Base-by-base conservation (phyloP, 371 early-diverging fungal species). In the Umbelopsis sp. region DNA sequence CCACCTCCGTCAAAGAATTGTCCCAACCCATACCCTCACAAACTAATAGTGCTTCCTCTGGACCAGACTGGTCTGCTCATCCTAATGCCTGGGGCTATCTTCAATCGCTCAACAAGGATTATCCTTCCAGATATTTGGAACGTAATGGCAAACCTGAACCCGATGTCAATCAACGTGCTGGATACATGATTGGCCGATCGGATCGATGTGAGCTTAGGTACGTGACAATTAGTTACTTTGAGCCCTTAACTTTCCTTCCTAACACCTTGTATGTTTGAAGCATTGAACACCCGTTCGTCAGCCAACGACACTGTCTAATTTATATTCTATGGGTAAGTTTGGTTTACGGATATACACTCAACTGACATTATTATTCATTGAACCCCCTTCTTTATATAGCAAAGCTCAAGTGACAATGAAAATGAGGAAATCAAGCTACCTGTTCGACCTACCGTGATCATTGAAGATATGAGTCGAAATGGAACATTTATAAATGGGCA, bases 271-370 rank as follows among this genome's bases (percentile, higher is more conserved):
- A 41, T 41, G 29, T 7, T 7, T 63, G 8, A 66, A 79, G 77
- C 16, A 69, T 85, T 25, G 62, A 70, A n/a, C 73, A 81, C 65
- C 69, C 70, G 11, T 81, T 83, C 25, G 85, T 93, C 48, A 91
- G 91, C 69, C 90, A 91, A 69, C 80, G 85, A 3, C 94, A 94
- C 74, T 92, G 92, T 72, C 74, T 90, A 9, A 88, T 94, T 22
- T 92, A 89, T 77, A 83, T 82, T 80, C 84, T 84, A 68, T 72
- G 70, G 66, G 73, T 66, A 37, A 62, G 25, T 41, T 29, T 29
- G 38, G 12, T 41, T 7, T 12, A 12, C 12, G 41, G 4, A 29
- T 29, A 29, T 29, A 29, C 29, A 29, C 41, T 0, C 38, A 41
- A 41, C 7, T 41, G 41, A 41, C 41, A 41, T 41, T 41, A 41